These are phyloP conservation scores for Saksenaea vasiformis DNA, from an alignment of 371 early-diverging fungal genomes.

Conservation along the genomic window DNA sequence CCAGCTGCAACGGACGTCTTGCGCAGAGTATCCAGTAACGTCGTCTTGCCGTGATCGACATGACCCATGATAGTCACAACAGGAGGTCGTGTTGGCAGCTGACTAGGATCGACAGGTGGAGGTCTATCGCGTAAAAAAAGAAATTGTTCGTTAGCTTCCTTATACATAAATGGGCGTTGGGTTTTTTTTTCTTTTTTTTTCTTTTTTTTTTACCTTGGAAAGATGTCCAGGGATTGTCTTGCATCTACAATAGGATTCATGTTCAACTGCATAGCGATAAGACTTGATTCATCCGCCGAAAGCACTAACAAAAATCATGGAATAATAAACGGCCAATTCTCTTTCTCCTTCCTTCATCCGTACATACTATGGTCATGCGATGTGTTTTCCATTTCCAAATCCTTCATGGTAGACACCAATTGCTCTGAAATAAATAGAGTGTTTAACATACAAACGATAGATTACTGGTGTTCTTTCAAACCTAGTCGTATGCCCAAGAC, in stretches of 20 bases:
- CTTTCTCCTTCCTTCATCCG: not conserved
- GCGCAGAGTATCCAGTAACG: constrained; percentile 91
- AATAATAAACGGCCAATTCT: not conserved
- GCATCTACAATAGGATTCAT: constrained; percentile 80
- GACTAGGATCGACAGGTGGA: constrained; percentile 69
- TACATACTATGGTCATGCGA: constrained; percentile 65
- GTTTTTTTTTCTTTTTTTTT: not conserved
- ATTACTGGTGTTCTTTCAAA: too few species aligned
- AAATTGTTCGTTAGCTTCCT: not conserved
- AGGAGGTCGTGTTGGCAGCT: constrained; percentile 80
- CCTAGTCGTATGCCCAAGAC: constrained; percentile 76
- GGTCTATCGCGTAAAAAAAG: constrained; percentile 32
- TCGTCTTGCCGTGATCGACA: constrained; percentile 98
- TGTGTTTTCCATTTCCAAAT: constrained; percentile 76
- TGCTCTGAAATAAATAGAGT: constrained; percentile 56
- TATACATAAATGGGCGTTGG: too few species aligned
- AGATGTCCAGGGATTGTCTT: constrained; percentile 58
- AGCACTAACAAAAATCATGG: constrained; percentile 72
- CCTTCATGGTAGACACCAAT: constrained; percentile 68
- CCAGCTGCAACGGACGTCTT: constrained; percentile 89
- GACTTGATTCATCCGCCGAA: constrained; percentile 79
- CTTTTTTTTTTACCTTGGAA: constrained; percentile 47
- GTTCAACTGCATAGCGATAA: constrained; percentile 85
- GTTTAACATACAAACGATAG: not conserved
- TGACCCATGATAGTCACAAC: constrained; percentile 99